These are phyloP conservation scores for Spirogloea muscicola DNA, from an alignment of 139 green algal species.

Conservation along the genomic window DNA sequence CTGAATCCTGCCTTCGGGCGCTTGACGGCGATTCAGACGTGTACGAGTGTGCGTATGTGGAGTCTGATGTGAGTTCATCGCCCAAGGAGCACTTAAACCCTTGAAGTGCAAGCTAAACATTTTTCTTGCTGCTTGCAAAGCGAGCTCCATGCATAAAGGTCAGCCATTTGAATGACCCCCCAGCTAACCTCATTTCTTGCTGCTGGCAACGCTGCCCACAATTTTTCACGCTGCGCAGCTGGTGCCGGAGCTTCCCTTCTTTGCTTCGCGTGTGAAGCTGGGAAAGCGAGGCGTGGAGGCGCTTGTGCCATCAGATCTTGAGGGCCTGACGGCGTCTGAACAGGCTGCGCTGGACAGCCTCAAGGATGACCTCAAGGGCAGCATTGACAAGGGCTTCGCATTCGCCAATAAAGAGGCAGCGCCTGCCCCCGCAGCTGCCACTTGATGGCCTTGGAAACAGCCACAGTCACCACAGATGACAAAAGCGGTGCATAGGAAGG, in stretches of 20 bases:
- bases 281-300: constrained; percentile 61
- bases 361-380: constrained; percentile 47
- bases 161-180: neutral
- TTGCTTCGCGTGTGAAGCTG: constrained; percentile 76
- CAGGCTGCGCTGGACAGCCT: constrained; percentile 74
- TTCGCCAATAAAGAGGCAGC: constrained; percentile 42
- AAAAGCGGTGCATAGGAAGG: no score
- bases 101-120: neutral
- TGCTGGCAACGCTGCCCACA: neutral
- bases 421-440: no score
- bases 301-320: constrained; percentile 65
- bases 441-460: no score
- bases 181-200: no score
- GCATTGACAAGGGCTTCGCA: constrained; percentile 51
- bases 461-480: no score
- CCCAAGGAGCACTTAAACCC: neutral
- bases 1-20: constrained; percentile 86
- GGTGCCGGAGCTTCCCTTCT: constrained; percentile 77
- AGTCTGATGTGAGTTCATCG: constrained; percentile 50
- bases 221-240: neutral
- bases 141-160: neutral
- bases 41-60: constrained; percentile 87
- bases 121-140: neutral
- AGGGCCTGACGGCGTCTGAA: constrained; percentile 83
- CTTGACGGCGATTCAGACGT: constrained; percentile 83